Percentiles rank a stretch among this genome's conserved stretches.
Evolutionary conservation across 139 green algal genomes (phyloP).

Genomic region (Trebouxia sp.): DNA sequence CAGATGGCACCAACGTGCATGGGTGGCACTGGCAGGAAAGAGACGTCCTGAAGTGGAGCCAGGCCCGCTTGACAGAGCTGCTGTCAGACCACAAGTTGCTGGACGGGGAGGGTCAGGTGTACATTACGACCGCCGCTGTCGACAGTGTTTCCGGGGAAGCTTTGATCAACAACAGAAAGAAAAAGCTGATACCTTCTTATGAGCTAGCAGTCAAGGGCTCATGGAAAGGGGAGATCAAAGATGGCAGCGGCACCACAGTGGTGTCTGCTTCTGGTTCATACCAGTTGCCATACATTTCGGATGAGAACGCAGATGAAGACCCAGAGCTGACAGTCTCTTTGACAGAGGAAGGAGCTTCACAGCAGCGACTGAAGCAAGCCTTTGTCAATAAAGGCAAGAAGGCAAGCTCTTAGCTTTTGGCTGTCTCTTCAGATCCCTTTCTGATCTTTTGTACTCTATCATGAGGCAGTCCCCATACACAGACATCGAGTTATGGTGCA

Average conservation of each 20-base stretch:
- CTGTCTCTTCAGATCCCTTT: neutral
- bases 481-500: too few relatives aligned
- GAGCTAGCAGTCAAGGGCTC: constrained; percentile 76
- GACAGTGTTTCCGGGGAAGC: constrained; percentile 55
- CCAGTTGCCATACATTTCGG: constrained; percentile 49
- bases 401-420: constrained; percentile 1
- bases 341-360: constrained; percentile 14
- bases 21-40: constrained; percentile 90
- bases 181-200: constrained; percentile 85
- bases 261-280: neutral
- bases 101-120: neutral
- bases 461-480: too few relatives aligned
- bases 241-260: constrained; percentile 31
- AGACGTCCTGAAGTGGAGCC: constrained; percentile 73
- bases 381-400: constrained; percentile 53
- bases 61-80: constrained; percentile 48
- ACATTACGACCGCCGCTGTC: neutral
- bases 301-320: constrained; percentile 90
- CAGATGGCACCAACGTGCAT: constrained; percentile 80
- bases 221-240: constrained; percentile 60
- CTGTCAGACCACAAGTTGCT: neutral
- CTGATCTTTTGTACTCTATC: neutral
- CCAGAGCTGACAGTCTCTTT: constrained; percentile 66
- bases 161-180: constrained; percentile 87
- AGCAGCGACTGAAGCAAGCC: constrained; percentile 41